These are phyloP conservation scores for Dittrichia graveolens DNA, from an alignment of 129 eudicot genomes.

Conservation along the genomic window DNA sequence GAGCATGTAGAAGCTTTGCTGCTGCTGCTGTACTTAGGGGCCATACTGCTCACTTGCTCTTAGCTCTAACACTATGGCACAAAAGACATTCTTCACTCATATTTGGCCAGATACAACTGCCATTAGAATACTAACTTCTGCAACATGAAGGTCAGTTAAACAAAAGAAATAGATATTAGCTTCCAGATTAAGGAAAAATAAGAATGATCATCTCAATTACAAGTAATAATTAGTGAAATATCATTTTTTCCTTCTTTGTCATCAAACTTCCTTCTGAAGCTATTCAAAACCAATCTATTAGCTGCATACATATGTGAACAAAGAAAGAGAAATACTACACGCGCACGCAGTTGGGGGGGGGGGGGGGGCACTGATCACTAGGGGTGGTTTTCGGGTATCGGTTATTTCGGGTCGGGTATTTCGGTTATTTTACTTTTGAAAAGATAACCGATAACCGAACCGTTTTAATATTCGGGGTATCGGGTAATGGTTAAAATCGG, in stretches of 20 bases:
- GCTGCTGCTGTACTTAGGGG: conserved; percentile 22
- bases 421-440: too few species aligned
- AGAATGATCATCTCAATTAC: background rate
- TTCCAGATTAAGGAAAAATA: background rate
- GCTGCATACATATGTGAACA: too few species aligned
- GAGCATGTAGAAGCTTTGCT: conserved; percentile 36
- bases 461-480: too few species aligned
- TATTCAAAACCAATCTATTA: too few species aligned
- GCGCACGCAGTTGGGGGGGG: too few species aligned
- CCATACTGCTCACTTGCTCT: conserved; percentile 28
- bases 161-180: background rate
- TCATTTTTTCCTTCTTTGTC: background rate
- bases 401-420: too few species aligned
- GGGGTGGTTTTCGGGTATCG: too few species aligned
- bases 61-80: conserved; percentile 1
- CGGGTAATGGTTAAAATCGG: too few species aligned
- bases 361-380: too few species aligned
- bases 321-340: too few species aligned
- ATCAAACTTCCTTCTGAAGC: background rate
- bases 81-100: conserved; percentile 12
- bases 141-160: background rate
- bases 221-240: background rate
- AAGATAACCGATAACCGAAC: too few species aligned
- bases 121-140: conserved; percentile 24
- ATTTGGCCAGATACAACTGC: conserved; percentile 1